Base-by-base conservation (phyloP, 2,329 filamentous ascomycete species). In the Penicillium brevicompactum region DNA sequence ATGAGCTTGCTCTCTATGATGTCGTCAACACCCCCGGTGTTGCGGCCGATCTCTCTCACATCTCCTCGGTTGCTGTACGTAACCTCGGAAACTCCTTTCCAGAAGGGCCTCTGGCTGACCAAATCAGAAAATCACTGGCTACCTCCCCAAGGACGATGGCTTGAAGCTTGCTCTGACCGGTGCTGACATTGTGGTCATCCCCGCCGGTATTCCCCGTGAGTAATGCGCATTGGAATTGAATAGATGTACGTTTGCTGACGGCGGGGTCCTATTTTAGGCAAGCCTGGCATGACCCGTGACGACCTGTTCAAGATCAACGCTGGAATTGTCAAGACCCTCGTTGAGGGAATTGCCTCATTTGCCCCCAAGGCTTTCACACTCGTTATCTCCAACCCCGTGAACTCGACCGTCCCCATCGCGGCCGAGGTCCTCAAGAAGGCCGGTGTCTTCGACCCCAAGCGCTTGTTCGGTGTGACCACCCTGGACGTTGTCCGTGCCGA, bases 261-360 rank as follows among this genome's bases (percentile, higher is more conserved):
- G 24, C 18, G 10, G 18, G 18, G 22, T 43, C 6, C 8, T 24
- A 52, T 44, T 44, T 41, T 55, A 97, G 93, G 93, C 80, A 97
- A 97, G 85, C 94, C 94, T 69, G 94, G 94, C 71, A 99, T 99
- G 94, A 97, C 90, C 78, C 92, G 94, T 81, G 94, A 99, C 71
- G 94, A 97, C 75, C 90, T 99, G 57, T 99, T 99, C 89, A 97
- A 97, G 82, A 96, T 97, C 84, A 99, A 99, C 77, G 94, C 94
- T 58, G 91, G 92, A 70, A 99, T 99, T 73, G 94, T 99, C 73
- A 91, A 94, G 80, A 92, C 91, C 67, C 84, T 99, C 66, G 88
- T 95, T 68, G 89, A 96, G 82, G 87, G 90, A 50, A 86, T 91
- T 69, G 92, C 93, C 67, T 87, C 97, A 74, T 86, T 89, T 72